A percentile compares a stretch with the other conserved stretches of the same genome.
Conservation (phyloP, 495 filamentous ascomycete genomes). For the Aspergillus conjunctus region DNA sequence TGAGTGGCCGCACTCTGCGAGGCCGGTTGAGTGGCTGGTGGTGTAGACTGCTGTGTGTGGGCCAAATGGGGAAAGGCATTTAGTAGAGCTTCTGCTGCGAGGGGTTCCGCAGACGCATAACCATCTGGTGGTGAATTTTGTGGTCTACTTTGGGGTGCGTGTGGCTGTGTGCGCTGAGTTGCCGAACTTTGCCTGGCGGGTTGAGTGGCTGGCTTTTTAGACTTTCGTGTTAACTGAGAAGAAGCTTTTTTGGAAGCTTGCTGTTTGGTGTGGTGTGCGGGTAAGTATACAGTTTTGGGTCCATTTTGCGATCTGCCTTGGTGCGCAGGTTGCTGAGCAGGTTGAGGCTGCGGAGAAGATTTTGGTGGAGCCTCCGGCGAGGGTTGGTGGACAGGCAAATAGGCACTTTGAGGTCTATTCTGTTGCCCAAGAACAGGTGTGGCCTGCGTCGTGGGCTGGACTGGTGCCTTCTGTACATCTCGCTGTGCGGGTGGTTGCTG, state of each 20-base stretch:
- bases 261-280: not conserved
- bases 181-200: too few relatives aligned
- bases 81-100: too few relatives aligned
- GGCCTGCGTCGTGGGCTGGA: not conserved
- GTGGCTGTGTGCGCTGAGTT: too few relatives aligned
- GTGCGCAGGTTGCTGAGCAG: not conserved
- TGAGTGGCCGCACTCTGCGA: not conserved
- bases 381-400: too few relatives aligned
- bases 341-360: not conserved
- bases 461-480: not conserved
- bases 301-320: not conserved
- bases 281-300: not conserved
- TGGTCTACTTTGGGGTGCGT: too few relatives aligned
- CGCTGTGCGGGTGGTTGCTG: not conserved
- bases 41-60: too few relatives aligned
- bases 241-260: not conserved
- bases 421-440: not conserved
- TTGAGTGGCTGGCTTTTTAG: not conserved
- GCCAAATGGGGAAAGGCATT: too few relatives aligned
- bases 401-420: too few relatives aligned
- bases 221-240: not conserved
- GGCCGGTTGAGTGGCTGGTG: too few relatives aligned
- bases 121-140: too few relatives aligned
- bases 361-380: not conserved
- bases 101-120: too few relatives aligned